These are phyloP conservation scores for Rhizophora mangle DNA, from an alignment of 345 rosid genomes.

Conservation along the genomic window DNA sequence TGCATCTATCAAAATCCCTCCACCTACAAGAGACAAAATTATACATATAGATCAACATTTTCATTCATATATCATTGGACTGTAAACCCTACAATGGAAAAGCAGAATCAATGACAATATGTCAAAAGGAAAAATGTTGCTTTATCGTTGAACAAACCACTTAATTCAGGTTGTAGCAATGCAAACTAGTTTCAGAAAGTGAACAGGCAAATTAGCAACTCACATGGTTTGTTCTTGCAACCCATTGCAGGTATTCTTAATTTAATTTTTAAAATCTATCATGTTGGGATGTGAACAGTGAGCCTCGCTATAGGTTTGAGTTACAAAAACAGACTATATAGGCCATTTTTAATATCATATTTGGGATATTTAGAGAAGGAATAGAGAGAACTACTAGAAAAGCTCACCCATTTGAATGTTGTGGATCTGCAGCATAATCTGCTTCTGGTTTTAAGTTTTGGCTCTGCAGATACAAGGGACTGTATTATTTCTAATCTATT, in stretches of 20 bases:
- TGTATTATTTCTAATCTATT: background rate
- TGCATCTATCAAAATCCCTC: constrained; percentile 75
- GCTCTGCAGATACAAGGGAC: constrained; percentile 45
- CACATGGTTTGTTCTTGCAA: too few relatives aligned
- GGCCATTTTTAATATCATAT: too few relatives aligned
- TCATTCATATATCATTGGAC: background rate
- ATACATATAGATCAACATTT: constrained; percentile 6
- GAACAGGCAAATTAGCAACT: too few relatives aligned
- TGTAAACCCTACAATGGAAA: background rate
- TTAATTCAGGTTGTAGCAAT: too few relatives aligned
- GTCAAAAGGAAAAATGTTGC: background rate
- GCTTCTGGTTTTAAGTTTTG: constrained; percentile 65
- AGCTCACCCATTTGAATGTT: constrained; percentile 56
- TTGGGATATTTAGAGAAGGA: background rate
- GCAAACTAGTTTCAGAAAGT: too few relatives aligned
- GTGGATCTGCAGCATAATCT: constrained; percentile 47
- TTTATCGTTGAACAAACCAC: too few relatives aligned
- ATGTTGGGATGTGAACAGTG: too few relatives aligned
- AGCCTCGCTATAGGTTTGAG: too few relatives aligned
- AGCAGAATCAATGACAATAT: background rate
- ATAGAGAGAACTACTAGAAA: constrained; percentile 5
- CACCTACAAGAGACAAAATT: constrained; percentile 47
- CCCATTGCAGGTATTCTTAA: too few relatives aligned
- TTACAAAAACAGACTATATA: too few relatives aligned
- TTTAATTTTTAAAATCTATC: too few relatives aligned